Evolutionary conservation across 2,329 filamentous ascomycete genomes (phyloP), one percentile per base, ranked within the genome.

Genomic region (Microascus cirrosus): DNA sequence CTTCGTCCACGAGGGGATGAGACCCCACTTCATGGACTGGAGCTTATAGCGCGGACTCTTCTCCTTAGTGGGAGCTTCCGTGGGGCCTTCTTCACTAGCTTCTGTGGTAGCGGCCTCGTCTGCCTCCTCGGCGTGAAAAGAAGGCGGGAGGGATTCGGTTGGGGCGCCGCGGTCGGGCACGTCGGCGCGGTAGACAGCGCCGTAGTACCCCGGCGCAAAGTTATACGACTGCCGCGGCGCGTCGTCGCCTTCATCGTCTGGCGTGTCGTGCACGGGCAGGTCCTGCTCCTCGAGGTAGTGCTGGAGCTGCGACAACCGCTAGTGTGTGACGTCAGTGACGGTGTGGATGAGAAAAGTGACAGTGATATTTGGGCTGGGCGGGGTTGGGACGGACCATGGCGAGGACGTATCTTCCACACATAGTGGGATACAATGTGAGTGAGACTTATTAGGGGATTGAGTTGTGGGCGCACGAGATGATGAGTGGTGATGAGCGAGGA

Each of bases 1-100:
- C 73, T 93, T 95, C 3, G 89, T 95, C 93, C 93, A 97, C 70
- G 87, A 96, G 0, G 94, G 93, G 15, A 97, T 78, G 7, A 99
- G 79, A 0, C 93, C 94, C 94, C 94, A 99, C 79, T 90, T 93
- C 89, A 97, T 97, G 2, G 85, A 79, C 69, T 96, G 91, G 10
- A 99, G 75, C 70, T 89, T 93, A 74, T 95, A 96, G 60, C 36
- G 42, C 8, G 28, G 55, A 11, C 13, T 12, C 7, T 25, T 22
- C 36, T 25, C 12, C 32, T 6, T 36, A 53, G 58, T 51, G 24
- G 62, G 57, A 15, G 63, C 58, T 55, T 65, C 64, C 12, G 61
- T 55, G 11, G 54, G n/a, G 5, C 12, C 55, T 1, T 7, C 20
- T 12, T 52, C 42, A 20, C 24, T 3, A 10, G 22, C 7, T 28